A percentile compares a stretch with the other conserved stretches of the same genome.
These are phyloP conservation scores for Hanseniaspora hatyaiensis DNA, from an alignment of 805 yeast species.

Conservation along the genomic window DNA sequence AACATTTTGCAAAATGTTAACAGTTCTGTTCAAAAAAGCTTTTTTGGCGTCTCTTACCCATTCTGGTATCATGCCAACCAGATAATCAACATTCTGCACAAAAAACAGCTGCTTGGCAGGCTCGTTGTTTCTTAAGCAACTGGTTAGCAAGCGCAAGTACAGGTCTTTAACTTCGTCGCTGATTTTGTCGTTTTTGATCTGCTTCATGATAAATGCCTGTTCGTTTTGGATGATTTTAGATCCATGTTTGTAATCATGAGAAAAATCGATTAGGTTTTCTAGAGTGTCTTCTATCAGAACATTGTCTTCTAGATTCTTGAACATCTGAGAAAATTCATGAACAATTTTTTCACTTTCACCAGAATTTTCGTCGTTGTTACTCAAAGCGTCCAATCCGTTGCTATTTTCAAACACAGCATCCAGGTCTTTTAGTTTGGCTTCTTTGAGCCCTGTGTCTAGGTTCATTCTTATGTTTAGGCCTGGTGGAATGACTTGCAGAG, in stretches of 20 bases:
- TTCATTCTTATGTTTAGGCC: conserved; percentile 66
- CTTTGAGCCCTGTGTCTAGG: conserved; percentile 55
- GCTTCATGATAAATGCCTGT: conserved; percentile 20
- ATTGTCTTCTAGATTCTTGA: conserved; percentile 22
- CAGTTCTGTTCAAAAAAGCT: conserved; percentile 23
- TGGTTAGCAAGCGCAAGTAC: conserved; percentile 48
- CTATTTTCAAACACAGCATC: conserved; percentile 25
- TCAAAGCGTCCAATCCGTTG: conserved; percentile 4
- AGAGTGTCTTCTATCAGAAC: conserved; percentile 21
- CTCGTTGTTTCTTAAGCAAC: conserved; percentile 64
- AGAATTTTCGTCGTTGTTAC: conserved; percentile 13
- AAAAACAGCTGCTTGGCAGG: conserved; percentile 36
- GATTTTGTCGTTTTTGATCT: conserved; percentile 19
- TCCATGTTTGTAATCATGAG: conserved; percentile 60
- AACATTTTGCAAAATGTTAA: conserved; percentile 25
- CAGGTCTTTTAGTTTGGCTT: conserved; percentile 46
- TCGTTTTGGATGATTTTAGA: conserved; percentile 32
- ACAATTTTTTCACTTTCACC: conserved; percentile 4
- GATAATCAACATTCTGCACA: conserved; percentile 32
- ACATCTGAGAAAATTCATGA: conserved; percentile 26
- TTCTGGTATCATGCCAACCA: conserved; percentile 25
- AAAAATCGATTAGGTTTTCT: conserved; percentile 42
- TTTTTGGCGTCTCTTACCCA: conserved; percentile 6
- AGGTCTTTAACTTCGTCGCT: conserved; percentile 35
- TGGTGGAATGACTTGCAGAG: conserved; percentile 66